phyloP scores from a whole-genome alignment of 768 basidiomycete species.

The Rhizopogon vulgaris region DNA sequence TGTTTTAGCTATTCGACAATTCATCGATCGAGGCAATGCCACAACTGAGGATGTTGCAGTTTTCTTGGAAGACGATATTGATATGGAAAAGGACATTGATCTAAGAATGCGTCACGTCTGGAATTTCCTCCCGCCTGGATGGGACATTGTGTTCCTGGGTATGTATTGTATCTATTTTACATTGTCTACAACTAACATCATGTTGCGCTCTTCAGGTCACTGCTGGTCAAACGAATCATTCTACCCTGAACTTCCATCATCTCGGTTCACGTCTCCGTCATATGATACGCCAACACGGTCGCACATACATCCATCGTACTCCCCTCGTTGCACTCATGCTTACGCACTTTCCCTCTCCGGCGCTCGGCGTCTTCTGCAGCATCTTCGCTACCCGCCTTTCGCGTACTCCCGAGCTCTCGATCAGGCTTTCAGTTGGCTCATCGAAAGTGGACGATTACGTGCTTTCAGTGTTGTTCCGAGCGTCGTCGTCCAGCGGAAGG shows the following conservation, averaged over 20 bases:
- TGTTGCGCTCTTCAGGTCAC: constrained; percentile 44
- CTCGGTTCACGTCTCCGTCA: constrained; percentile 7
- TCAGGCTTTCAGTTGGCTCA: constrained; percentile 65
- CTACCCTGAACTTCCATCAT: constrained; percentile 30
- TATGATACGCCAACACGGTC: not conserved
- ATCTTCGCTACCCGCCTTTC: constrained; percentile 58
- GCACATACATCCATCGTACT: constrained; percentile 48
- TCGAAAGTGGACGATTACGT: constrained; percentile 47
- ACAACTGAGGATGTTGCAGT: constrained; percentile 34
- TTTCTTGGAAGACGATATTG: constrained; percentile 75
- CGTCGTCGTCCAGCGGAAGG: constrained; percentile 61
- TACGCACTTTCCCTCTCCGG: constrained; percentile 50
- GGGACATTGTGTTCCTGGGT: constrained; percentile 77
- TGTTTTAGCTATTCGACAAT: constrained; percentile 40
- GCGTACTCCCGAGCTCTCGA: constrained; percentile 77
- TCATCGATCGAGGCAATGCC: constrained; percentile 28
- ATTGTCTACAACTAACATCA: not conserved
- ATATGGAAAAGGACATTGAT: constrained; percentile 63
- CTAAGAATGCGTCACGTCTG: constrained; percentile 39
- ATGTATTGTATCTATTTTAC: constrained; percentile 13
- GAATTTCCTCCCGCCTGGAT: constrained; percentile 47
- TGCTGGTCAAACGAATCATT: constrained; percentile 72
- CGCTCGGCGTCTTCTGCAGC: constrained; percentile 52
- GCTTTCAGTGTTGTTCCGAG: constrained; percentile 65
- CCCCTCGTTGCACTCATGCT: constrained; percentile 70